Conservation (phyloP, 2,329 filamentous ascomycete genomes). For the Beauveria australis region DNA sequence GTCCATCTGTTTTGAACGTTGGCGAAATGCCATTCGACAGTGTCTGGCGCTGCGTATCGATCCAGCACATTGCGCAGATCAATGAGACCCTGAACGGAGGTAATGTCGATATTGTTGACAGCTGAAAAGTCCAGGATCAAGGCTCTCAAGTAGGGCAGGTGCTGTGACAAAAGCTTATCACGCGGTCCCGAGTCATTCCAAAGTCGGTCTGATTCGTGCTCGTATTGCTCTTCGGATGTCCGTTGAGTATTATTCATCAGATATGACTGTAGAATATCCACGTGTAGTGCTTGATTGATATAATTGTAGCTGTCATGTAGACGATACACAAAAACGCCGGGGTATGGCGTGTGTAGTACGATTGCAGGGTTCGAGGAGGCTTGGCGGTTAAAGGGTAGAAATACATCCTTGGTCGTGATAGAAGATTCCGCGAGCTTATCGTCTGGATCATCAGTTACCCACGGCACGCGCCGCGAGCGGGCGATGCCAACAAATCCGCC, state of each 20-base stretch:
- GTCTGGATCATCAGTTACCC: neutral
- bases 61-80: constrained; percentile 48
- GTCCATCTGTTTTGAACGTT: constrained; percentile 49
- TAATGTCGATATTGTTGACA: constrained; percentile 50
- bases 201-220: constrained; percentile 35
- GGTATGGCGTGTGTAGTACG: constrained; percentile 33
- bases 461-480: constrained; percentile 14
- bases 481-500: constrained; percentile 39
- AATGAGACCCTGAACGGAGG: constrained; percentile 47
- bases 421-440: neutral
- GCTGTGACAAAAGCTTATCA: constrained; percentile 17
- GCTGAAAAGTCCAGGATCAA: constrained; percentile 50
- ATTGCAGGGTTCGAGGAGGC: constrained; percentile 39
- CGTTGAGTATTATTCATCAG: constrained; percentile 33
- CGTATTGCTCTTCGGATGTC: constrained; percentile 29
- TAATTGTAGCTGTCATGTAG: constrained; percentile 46
- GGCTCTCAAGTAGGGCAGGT: constrained; percentile 41
- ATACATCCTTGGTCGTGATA: constrained; percentile 16
- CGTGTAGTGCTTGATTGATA: constrained; percentile 40
- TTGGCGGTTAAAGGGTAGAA: constrained; percentile 31
- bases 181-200: constrained; percentile 46
- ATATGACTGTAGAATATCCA: constrained; percentile 32
- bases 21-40: constrained; percentile 47
- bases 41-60: constrained; percentile 39
- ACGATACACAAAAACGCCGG: constrained; percentile 44